Conservation (phyloP, 2,329 filamentous ascomycete species). For the Chaetomium globosum region DNA sequence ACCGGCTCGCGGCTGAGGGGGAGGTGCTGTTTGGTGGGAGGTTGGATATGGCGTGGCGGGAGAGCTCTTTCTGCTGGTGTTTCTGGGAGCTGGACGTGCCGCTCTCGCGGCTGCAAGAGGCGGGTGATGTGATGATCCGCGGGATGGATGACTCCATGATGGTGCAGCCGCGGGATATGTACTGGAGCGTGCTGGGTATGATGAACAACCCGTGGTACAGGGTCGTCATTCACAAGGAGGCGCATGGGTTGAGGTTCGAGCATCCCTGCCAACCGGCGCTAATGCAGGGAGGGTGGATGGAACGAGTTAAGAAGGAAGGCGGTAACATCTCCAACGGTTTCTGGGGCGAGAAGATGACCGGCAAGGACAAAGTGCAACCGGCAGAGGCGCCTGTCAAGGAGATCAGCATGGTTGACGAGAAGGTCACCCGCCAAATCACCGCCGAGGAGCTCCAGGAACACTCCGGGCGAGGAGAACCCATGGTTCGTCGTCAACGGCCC, state of each 20-base stretch:
- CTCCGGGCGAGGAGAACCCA: conserved; percentile 63
- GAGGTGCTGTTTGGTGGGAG: conserved; percentile 72
- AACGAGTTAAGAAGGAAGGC: conserved; percentile 78
- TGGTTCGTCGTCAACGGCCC: conserved; percentile 86
- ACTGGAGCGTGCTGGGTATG: conserved; percentile 94
- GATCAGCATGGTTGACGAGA: conserved; percentile 75
- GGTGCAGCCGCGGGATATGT: conserved; percentile 87
- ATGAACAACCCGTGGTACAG: conserved; percentile 98
- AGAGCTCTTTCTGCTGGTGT: conserved; percentile 86
- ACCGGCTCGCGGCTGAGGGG: conserved; percentile 63
- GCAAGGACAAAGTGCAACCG: conserved; percentile 48
- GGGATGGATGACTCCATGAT: conserved; percentile 91
- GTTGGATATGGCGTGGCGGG: conserved; percentile 79
- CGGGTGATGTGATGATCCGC: conserved; percentile 76
- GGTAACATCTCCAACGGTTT: conserved; percentile 78
- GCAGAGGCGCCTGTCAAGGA: conserved; percentile 60
- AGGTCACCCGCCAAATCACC: conserved; percentile 63
- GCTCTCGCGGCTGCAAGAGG: conserved; percentile 60
- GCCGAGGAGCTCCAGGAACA: conserved; percentile 74
- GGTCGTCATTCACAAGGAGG: conserved; percentile 72
- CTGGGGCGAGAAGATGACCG: conserved; percentile 75
- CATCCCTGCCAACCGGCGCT: conserved; percentile 83
- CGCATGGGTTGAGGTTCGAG: conserved; percentile 70
- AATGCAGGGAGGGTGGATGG: conserved; percentile 88
- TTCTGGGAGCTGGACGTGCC: conserved; percentile 80